Evolutionary conservation across 106 monocot species (phyloP).

Genomic region (Dioscorea alata): DNA sequence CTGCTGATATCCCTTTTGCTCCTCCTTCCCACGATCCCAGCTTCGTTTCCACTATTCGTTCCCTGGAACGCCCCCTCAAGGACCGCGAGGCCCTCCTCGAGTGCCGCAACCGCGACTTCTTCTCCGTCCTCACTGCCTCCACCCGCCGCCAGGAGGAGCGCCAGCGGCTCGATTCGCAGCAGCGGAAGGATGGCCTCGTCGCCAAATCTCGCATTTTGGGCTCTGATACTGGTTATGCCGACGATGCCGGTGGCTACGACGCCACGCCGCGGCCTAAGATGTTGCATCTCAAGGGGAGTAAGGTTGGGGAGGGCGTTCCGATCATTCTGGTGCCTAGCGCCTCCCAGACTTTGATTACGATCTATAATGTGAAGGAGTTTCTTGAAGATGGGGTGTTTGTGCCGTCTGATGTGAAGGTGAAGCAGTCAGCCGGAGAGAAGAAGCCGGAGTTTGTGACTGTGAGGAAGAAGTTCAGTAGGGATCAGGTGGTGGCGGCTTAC

Average conservation of each 20-base stretch:
- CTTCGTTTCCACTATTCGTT: conserved; percentile 49
- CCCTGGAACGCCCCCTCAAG: conserved; percentile 81
- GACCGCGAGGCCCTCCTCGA: conserved; percentile 78
- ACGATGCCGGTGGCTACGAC: conserved; percentile 13
- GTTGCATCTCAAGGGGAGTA: conserved; percentile 48
- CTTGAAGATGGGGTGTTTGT: conserved; percentile 93
- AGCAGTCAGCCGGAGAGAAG: conserved; percentile 40
- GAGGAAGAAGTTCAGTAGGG: conserved; percentile 97
- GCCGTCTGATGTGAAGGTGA: conserved; percentile 73
- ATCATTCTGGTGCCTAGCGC: conserved; percentile 98
- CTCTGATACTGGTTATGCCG: conserved; percentile 15
- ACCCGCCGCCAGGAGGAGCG: conserved; percentile 75
- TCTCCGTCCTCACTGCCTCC: conserved; percentile 51
- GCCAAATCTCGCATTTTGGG: conserved; percentile 61
- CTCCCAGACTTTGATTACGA: conserved; percentile 95
- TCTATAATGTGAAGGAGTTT: conserved; percentile 96
- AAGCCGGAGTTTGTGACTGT: conserved; percentile 92
- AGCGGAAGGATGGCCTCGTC: conserved; percentile 77
- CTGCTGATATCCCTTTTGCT: neutral
- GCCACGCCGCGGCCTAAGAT: conserved; percentile 48
- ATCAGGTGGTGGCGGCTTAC: conserved; percentile 59
- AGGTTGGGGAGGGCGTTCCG: conserved; percentile 83
- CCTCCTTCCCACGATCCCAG: conserved; percentile 16
- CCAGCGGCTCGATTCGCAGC: conserved; percentile 56
- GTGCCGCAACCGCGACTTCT: conserved; percentile 65